These are phyloP conservation scores for Lipomyces yamadae DNA, from an alignment of 805 yeast species.

Conservation along the genomic window DNA sequence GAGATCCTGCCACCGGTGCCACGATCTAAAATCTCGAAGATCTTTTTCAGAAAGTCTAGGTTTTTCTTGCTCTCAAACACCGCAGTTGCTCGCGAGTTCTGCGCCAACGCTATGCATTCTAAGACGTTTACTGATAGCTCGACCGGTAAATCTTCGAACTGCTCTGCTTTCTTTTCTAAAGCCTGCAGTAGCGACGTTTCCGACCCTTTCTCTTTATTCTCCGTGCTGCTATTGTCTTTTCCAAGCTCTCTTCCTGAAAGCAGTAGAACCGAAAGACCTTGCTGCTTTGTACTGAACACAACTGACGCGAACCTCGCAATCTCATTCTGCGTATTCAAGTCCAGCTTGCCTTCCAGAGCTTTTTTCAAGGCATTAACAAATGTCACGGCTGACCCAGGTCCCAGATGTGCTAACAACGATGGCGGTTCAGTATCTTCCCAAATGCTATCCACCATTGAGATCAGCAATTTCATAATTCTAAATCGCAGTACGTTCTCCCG, in stretches of 20 bases:
- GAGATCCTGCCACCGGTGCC: conserved; percentile 21
- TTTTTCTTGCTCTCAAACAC: conserved; percentile 49
- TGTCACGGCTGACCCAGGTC: conserved; percentile 62
- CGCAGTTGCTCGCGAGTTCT: conserved; percentile 75
- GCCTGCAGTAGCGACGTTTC: conserved; percentile 40
- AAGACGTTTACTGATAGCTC: conserved; percentile 58
- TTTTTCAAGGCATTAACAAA: conserved; percentile 63
- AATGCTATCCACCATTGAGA: conserved; percentile 42
- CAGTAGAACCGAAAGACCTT: conserved; percentile 48
- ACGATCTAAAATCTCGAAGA: conserved; percentile 21
- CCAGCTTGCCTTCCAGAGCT: conserved; percentile 59
- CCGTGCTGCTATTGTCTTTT: conserved; percentile 7
- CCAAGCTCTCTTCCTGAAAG: conserved; percentile 45
- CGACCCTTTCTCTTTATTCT: conserved; percentile 14
- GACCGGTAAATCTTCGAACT: conserved; percentile 26
- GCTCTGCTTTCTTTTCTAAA: conserved; percentile 39
- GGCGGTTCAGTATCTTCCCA: conserved; percentile 67
- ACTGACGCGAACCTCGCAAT: conserved; percentile 42
- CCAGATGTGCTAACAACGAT: conserved; percentile 80
- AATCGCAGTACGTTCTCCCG: conserved; percentile 55
- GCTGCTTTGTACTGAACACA: conserved; percentile 45
- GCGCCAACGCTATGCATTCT: conserved; percentile 74
- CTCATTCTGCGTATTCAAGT: conserved; percentile 32
- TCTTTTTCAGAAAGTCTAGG: conserved; percentile 15
- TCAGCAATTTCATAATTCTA: conserved; percentile 59